These are phyloP conservation scores for Zygotorulaspora danielsina DNA, from an alignment of 805 yeast genomes.

Conservation along the genomic window DNA sequence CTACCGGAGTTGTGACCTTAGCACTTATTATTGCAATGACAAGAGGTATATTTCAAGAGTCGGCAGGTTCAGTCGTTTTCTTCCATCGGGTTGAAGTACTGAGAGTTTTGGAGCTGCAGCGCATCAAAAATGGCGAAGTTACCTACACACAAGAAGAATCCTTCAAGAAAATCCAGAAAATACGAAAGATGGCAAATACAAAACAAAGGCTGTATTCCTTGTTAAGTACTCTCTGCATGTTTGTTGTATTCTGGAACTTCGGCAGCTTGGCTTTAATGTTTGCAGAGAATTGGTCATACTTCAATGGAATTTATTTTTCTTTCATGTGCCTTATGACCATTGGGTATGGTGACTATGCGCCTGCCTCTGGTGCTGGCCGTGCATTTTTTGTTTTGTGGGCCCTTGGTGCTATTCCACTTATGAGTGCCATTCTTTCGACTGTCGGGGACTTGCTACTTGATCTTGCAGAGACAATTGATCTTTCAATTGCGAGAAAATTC, in stretches of 20 bases:
- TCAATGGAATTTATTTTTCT: constrained; percentile 69
- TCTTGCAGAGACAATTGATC: constrained; percentile 23
- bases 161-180: constrained; percentile 52
- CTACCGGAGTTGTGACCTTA: constrained; percentile 65
- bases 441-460: constrained; percentile 50
- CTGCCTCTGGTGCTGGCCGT: constrained; percentile 59
- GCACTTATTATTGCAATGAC: constrained; percentile 73
- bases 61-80: constrained; percentile 57
- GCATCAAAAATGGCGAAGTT: constrained; percentile 14
- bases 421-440: constrained; percentile 74
- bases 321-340: constrained; percentile 72
- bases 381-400: constrained; percentile 79
- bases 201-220: constrained; percentile 42
- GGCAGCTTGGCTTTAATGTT: constrained; percentile 64
- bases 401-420: constrained; percentile 74
- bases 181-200: constrained; percentile 42
- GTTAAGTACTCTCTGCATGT: constrained; percentile 39
- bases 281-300: constrained; percentile 69
- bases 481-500: constrained; percentile 16
- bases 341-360: constrained; percentile 79
- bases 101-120: constrained; percentile 36
- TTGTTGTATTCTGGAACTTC: constrained; percentile 59
- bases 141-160: constrained; percentile 42
- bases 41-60: constrained; percentile 56
- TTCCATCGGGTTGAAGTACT: constrained; percentile 60